These are phyloP conservation scores for Chrysochromulina tobinii DNA, from an alignment of 78 protist species.

Conservation along the genomic window DNA sequence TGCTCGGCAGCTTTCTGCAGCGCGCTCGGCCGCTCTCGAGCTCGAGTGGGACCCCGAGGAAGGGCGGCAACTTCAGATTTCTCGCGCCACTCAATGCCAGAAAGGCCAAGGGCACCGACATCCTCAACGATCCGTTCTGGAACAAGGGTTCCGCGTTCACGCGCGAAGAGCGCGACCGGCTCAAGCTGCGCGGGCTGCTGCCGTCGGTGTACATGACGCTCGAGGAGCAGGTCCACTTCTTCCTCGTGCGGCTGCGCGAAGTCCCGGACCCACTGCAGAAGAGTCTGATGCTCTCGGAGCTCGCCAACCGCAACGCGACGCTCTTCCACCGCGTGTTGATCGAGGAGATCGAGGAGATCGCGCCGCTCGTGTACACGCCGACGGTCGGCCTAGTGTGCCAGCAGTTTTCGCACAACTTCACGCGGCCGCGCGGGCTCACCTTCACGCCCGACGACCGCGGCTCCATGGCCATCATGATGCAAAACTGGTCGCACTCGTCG, in stretches of 20 bases:
- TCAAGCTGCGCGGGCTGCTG: constrained; percentile 75
- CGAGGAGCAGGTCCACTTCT: not conserved
- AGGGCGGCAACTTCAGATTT: not conserved
- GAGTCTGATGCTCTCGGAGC: constrained; percentile 19
- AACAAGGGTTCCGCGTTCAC: constrained; percentile 69
- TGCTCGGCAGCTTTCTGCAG: too few relatives aligned
- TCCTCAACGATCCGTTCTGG: constrained; percentile 1
- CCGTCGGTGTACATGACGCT: constrained; percentile 47
- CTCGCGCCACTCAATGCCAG: not conserved
- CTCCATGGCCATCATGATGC: constrained; percentile 58
- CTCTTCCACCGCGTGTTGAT: constrained; percentile 75
- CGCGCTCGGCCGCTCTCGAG: too few relatives aligned
- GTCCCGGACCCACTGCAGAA: not conserved
- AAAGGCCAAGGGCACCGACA: not conserved
- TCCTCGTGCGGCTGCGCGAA: not conserved
- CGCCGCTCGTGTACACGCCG: constrained; percentile 93
- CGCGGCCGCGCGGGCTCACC: not conserved
- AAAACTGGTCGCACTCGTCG: constrained; percentile 74
- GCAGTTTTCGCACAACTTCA: constrained; percentile 2
- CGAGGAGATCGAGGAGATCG: constrained; percentile 69
- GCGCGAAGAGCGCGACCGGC: constrained; percentile 56
- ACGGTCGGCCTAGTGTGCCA: constrained; percentile 62
- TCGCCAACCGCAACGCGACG: constrained; percentile 78
- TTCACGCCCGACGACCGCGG: constrained; percentile 64
- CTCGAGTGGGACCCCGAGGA: too few relatives aligned